Evolutionary conservation across 306 rosid species (phyloP), one percentile per base, ranked within the genome.

Genomic region (Fagus crenata): DNA sequence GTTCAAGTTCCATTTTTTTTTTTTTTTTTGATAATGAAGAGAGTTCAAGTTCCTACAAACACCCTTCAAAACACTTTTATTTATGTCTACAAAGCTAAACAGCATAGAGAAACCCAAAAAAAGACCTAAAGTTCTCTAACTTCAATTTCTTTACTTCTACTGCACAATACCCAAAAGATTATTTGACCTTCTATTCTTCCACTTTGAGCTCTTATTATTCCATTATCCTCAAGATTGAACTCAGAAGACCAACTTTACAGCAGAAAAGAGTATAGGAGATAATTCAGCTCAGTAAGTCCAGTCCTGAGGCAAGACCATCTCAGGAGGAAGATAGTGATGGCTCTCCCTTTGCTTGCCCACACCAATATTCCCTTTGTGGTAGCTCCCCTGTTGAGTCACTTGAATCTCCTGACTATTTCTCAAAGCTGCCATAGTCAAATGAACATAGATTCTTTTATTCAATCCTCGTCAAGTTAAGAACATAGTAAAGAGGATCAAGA

Each of bases 281-380:
- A 49, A 37, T 7, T 3, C 2, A 63, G 74, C 46, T 77, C 65
- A 86, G 51, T 80, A 83, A 8, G 83, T 77, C 87, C 85, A 83
- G 67, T 86, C 85, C 53, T 72, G 73, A 39, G 89, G 89, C 81
- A 86, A 83, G 39, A 49, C 36, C 78, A 74, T 32, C 53, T 82
- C 80, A 73, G 84, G 56, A 37, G 68, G 51, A 60, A 12, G 76
- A 53, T 72, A 73, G 71, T 53, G 53, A 68, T 32, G 39, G 35
- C 54, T 54, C 17, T 68, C 81, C 77, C 41, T 69, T 3, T 68
- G 80, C 46, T 61, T 56, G 53, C 46, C 54, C 35, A 53, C 2
- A 9, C 51, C 73, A 28, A 42, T 37, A 22, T 22, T 22, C 15
- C 59, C 68, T 59, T 58, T 39, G 0, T 42, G 4, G 43, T 8